Conservation (phyloP, 179 eudicot species). For the Heliamphora pulchella region DNA sequence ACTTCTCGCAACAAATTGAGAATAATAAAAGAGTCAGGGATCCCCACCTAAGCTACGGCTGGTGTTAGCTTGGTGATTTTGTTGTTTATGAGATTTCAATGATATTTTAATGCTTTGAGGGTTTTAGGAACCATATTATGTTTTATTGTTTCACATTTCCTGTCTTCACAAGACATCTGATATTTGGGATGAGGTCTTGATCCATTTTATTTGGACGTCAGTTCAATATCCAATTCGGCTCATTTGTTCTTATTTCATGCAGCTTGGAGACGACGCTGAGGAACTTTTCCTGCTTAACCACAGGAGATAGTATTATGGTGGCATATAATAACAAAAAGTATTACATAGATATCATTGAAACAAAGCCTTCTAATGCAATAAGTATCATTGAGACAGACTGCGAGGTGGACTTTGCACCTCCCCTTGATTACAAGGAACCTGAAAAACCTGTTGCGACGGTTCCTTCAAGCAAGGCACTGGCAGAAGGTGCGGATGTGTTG, state of each 20-base stretch:
- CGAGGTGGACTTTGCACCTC: constrained; percentile 97
- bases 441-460: constrained; percentile 46
- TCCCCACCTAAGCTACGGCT: background rate
- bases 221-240: background rate
- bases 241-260: constrained; percentile 23
- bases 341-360: constrained; percentile 82
- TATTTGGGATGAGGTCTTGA: background rate
- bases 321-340: constrained; percentile 87
- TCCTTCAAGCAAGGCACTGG: constrained; percentile 42
- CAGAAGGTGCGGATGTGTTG: constrained; percentile 37
- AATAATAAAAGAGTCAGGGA: background rate
- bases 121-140: background rate
- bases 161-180: background rate
- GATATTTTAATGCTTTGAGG: constrained; percentile 4
- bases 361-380: constrained; percentile 77
- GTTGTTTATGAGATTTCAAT: background rate
- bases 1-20: background rate
- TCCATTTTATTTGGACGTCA: background rate
- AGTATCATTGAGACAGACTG: constrained; percentile 92
- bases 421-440: constrained; percentile 93
- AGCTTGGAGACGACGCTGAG: constrained; percentile 93
- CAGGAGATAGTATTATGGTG: constrained; percentile 93
- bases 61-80: background rate
- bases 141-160: background rate
- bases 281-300: constrained; percentile 94